Percentiles rank a stretch among this genome's conserved stretches.
These are phyloP conservation scores for Kokia cookei DNA, from an alignment of 441 rosid genomes.

Conservation along the genomic window DNA sequence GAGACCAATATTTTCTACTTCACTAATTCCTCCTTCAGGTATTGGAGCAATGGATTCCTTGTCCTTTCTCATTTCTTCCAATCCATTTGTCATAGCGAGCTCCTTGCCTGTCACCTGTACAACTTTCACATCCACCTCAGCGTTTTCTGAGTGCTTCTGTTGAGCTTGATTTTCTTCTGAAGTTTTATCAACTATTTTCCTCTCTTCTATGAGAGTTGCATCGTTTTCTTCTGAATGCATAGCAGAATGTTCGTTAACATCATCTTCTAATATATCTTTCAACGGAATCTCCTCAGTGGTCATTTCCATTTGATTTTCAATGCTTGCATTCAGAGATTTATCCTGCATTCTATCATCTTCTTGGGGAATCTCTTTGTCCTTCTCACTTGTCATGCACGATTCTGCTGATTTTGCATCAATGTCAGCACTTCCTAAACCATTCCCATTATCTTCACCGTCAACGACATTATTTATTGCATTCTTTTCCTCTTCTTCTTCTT, in stretches of 20 bases:
- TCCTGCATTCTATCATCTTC: slow-evolving; percentile 10
- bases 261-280: slow-evolving; percentile 11
- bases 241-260: slow-evolving; percentile 7
- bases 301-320: slow-evolving; percentile 5
- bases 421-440: background rate
- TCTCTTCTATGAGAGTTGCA: slow-evolving; percentile 10
- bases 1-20: background rate
- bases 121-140: background rate
- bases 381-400: background rate
- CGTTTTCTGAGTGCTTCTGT: slow-evolving; percentile 6
- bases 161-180: slow-evolving; percentile 3
- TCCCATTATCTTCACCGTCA: slow-evolving; percentile 8
- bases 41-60: background rate
- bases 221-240: slow-evolving; percentile 15
- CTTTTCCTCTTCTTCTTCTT: slow-evolving; percentile 18
- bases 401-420: slow-evolving; percentile 13
- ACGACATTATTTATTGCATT: background rate
- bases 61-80: slow-evolving; percentile 8
- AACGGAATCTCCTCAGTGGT: background rate
- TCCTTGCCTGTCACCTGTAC: background rate
- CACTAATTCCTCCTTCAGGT: slow-evolving; percentile 2
- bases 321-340: slow-evolving; percentile 11
- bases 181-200: slow-evolving; percentile 9
- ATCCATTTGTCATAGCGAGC: background rate
- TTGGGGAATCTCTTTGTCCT: slow-evolving; percentile 3